phyloP scores from a whole-genome alignment of 1,284 basidiomycete species.

The Sanghuangporus sanghuang region DNA sequence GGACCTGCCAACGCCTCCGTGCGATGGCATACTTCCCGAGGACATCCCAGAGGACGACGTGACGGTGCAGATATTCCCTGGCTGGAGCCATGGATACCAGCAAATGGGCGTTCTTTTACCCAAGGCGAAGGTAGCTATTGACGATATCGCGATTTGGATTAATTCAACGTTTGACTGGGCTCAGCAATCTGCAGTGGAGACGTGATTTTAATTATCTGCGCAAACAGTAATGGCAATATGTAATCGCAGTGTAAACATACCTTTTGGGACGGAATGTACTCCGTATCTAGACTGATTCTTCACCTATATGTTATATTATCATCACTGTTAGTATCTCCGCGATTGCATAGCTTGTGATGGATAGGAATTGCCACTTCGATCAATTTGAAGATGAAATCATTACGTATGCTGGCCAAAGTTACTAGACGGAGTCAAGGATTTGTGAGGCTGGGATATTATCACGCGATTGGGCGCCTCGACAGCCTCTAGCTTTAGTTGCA shows the following conservation, averaged over 20 bases:
- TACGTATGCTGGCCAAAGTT: too few species aligned
- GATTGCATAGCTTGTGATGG: too few species aligned
- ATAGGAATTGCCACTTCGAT: too few species aligned
- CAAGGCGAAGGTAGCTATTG: slow-evolving; percentile 78
- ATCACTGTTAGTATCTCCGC: background rate
- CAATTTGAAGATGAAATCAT: too few species aligned
- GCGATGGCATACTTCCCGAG: slow-evolving; percentile 53
- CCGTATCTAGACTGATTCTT: background rate
- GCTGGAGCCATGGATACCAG: slow-evolving; percentile 91
- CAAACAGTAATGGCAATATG: slow-evolving; percentile 4
- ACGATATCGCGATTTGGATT: slow-evolving; percentile 93
- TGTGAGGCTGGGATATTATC: too few species aligned
- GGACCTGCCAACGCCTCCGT: slow-evolving; percentile 45
- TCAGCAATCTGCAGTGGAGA: slow-evolving; percentile 19
- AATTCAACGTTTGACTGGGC: slow-evolving; percentile 63
- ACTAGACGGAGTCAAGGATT: too few species aligned
- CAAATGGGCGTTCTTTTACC: slow-evolving; percentile 90
- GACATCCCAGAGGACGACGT: slow-evolving; percentile 86
- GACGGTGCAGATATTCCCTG: slow-evolving; percentile 84
- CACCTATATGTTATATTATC: background rate
- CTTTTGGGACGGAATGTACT: background rate
- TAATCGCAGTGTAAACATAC: background rate
- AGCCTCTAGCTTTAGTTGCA: background rate
- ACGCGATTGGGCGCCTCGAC: too few species aligned
- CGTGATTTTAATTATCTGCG: slow-evolving; percentile 21